phyloP scores from a whole-genome alignment of 1,284 basidiomycete species.

The Leccinum pseudoinsigne region DNA sequence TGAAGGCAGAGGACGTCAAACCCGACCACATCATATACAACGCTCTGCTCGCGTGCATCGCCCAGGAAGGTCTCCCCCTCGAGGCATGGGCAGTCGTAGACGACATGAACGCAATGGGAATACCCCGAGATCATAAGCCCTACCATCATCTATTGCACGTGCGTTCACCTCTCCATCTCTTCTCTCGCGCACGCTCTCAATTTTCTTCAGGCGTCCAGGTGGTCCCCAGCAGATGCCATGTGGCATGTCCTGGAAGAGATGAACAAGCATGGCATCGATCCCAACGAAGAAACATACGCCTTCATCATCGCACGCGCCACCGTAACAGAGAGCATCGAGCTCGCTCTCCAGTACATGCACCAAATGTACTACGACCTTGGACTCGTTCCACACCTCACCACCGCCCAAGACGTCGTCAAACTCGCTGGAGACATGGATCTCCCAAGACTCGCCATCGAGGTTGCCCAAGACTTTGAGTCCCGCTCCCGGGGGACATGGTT shows the following conservation, averaged over 20 bases:
- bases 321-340: slow-evolving; percentile 55
- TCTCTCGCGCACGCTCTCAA: slow-evolving; percentile 7
- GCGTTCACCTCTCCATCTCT: slow-evolving; percentile 13
- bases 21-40: slow-evolving; percentile 61
- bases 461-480: slow-evolving; percentile 59
- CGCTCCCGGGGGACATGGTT: slow-evolving; percentile 30
- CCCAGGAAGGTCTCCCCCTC: slow-evolving; percentile 38
- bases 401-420: slow-evolving; percentile 49
- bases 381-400: slow-evolving; percentile 48
- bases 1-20: slow-evolving; percentile 51
- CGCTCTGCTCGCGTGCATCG: slow-evolving; percentile 49
- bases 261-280: slow-evolving; percentile 46
- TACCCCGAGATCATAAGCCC: slow-evolving; percentile 56
- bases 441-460: slow-evolving; percentile 67
- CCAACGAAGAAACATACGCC: slow-evolving; percentile 54
- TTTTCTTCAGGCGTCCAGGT: slow-evolving; percentile 32
- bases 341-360: slow-evolving; percentile 55
- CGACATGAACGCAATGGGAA: slow-evolving; percentile 62
- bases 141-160: slow-evolving; percentile 70
- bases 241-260: slow-evolving; percentile 45
- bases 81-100: slow-evolving; percentile 72
- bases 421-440: slow-evolving; percentile 49
- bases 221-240: slow-evolving; percentile 30
- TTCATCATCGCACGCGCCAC: slow-evolving; percentile 51
- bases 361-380: slow-evolving; percentile 48